A percentile compares a stretch with the other conserved stretches of the same genome.
phyloP scores from a whole-genome alignment of 2,329 filamentous ascomycete species.

The Didymella arachidicola region DNA sequence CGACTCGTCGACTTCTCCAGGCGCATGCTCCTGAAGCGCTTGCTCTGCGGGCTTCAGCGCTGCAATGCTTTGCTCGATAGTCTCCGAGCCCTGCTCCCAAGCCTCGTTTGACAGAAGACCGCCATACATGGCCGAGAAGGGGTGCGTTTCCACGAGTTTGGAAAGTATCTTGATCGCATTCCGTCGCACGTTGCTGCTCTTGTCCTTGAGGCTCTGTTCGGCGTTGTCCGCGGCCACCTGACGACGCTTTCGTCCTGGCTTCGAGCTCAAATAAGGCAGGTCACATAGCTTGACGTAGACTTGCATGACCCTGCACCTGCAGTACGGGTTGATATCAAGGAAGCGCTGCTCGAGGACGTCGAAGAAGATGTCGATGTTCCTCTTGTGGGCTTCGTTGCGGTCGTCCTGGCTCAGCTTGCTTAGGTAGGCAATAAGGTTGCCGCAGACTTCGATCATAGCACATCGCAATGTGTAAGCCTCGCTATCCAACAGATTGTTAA shows the following conservation, averaged over 20 bases:
- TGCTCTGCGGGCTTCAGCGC: conserved; percentile 79
- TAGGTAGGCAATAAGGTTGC: conserved; percentile 89
- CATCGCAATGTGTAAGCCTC: conserved; percentile 94
- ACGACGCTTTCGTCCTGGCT: conserved; percentile 68
- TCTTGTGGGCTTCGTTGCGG: conserved; percentile 89
- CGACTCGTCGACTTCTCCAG: conserved; percentile 75
- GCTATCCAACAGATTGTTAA: conserved; percentile 94
- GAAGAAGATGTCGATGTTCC: conserved; percentile 95
- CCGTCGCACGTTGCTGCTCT: conserved; percentile 94
- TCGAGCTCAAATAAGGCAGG: conserved; percentile 78
- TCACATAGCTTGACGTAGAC: conserved; percentile 93
- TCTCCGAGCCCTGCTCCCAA: conserved; percentile 82
- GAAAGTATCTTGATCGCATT: conserved; percentile 94
- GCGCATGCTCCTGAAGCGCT: conserved; percentile 72
- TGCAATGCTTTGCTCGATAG: conserved; percentile 82
- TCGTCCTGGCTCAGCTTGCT: conserved; percentile 82
- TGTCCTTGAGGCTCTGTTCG: conserved; percentile 89
- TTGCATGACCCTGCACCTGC: conserved; percentile 87
- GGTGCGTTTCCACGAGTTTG: conserved; percentile 89
- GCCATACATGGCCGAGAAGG: conserved; percentile 74
- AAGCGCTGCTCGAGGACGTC: conserved; percentile 96
- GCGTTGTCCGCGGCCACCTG: conserved; percentile 89
- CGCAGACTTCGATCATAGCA: conserved; percentile 94
- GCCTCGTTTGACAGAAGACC: conserved; percentile 79
- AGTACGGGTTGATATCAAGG: conserved; percentile 95